A percentile compares a stretch with the other conserved stretches of the same genome.
Conservation (phyloP, 306 rosid species). For the Styphnolobium japonicum region DNA sequence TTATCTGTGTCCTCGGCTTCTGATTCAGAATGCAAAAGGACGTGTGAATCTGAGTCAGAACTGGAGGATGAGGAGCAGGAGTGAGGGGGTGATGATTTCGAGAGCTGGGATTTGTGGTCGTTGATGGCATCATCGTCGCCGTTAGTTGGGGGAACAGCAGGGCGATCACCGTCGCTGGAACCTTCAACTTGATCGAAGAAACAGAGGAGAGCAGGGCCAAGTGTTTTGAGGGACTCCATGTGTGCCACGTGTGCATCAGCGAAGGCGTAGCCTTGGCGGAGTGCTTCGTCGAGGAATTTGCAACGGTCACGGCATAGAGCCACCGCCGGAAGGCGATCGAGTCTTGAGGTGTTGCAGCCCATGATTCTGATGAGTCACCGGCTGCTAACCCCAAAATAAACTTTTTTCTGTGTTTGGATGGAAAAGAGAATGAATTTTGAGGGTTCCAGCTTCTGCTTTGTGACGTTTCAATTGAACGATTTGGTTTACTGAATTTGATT, state of each 20-base stretch:
- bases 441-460: background rate
- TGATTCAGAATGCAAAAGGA: conserved; percentile 41
- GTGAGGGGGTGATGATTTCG: conserved; percentile 12
- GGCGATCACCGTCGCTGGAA: background rate
- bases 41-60: conserved; percentile 34
- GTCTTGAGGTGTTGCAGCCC: conserved; percentile 78
- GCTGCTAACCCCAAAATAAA: background rate
- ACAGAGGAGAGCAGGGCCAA: conserved; percentile 54
- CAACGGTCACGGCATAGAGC: conserved; percentile 85
- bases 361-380: conserved; percentile 24
- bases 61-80: conserved; percentile 38
- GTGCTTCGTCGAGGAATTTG: conserved; percentile 64
- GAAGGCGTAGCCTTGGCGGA: conserved; percentile 54
- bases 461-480: background rate
- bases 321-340: conserved; percentile 72
- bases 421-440: background rate
- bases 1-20: conserved; percentile 25
- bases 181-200: conserved; percentile 46
- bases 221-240: conserved; percentile 56
- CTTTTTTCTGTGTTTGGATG: background rate
- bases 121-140: background rate
- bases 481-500: background rate
- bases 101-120: background rate
- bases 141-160: background rate
- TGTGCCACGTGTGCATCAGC: conserved; percentile 78